phyloP scores from a whole-genome alignment of 1,139 yeast genomes.

The Hansenula anomala region DNA sequence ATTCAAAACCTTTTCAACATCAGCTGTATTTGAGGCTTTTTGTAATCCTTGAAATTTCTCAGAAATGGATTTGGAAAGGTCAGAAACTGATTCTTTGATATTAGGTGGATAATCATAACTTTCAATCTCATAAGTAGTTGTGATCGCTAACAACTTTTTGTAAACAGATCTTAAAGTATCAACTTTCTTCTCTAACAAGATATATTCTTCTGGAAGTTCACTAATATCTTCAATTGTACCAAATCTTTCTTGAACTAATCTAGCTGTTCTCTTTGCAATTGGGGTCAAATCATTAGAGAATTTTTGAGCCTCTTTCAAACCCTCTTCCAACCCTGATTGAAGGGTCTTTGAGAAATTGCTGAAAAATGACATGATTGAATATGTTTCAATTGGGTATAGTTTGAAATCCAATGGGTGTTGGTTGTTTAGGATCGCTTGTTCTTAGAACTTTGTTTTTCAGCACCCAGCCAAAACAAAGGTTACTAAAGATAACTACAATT shows the following conservation, averaged over 20 bases:
- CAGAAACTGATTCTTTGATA: conserved; percentile 57
- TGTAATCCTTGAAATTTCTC: conserved; percentile 54
- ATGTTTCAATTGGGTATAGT: no score
- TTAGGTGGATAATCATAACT: conserved; percentile 85
- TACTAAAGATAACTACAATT: no score
- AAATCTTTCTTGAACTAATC: conserved; percentile 55
- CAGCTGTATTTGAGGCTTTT: conserved; percentile 58
- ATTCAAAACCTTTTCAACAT: conserved; percentile 48
- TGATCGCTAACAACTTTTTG: conserved; percentile 67
- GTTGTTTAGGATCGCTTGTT: no score
- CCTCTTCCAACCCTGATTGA: conserved; percentile 20
- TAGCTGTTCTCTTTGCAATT: conserved; percentile 24
- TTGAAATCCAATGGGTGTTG: no score
- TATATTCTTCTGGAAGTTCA: conserved; percentile 71
- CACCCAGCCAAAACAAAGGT: no score
- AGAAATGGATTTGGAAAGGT: conserved; percentile 53
- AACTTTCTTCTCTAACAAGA: conserved; percentile 59
- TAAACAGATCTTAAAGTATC: conserved; percentile 74
- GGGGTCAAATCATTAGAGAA: conserved; percentile 22
- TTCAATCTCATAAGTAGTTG: conserved; percentile 69
- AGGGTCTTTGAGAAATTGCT: conserved; percentile 17
- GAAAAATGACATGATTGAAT: conserved; percentile 25
- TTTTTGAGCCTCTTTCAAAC: conserved; percentile 22
- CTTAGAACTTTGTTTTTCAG: no score
- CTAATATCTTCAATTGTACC: conserved; percentile 67